Conservation (phyloP, 148 eudicot species). For the Gaultheria prostrata region DNA sequence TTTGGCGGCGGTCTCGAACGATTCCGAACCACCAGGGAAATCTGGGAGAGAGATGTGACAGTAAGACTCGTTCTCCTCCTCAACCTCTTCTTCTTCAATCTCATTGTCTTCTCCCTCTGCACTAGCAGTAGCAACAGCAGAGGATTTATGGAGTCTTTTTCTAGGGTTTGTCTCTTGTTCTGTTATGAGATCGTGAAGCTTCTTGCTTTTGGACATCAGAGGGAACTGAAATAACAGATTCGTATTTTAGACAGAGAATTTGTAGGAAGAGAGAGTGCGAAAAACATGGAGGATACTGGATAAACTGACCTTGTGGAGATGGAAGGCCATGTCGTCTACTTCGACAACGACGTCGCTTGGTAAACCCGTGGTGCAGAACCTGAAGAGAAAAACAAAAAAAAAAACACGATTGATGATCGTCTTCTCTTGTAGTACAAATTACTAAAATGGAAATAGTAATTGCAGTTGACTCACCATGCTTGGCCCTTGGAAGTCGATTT, state of each 20-base stretch:
- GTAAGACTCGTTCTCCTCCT: slow-evolving; percentile 27
- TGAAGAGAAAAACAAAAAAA: slow-evolving; percentile 20
- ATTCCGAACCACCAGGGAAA: slow-evolving; percentile 79
- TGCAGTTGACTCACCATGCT: slow-evolving; percentile 49
- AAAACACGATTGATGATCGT: not conserved
- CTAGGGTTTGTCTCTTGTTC: slow-evolving; percentile 46
- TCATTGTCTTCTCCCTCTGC: slow-evolving; percentile 19
- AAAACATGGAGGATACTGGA: not conserved
- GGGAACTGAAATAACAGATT: slow-evolving; percentile 61
- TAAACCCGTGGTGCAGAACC: slow-evolving; percentile 85
- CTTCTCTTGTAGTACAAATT: not conserved
- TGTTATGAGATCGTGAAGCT: slow-evolving; percentile 64
- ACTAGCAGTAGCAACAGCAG: not conserved
- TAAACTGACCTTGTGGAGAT: slow-evolving; percentile 73
- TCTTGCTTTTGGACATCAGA: slow-evolving; percentile 84
- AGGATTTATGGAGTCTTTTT: slow-evolving; percentile 19
- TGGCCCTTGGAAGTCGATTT: slow-evolving; percentile 64
- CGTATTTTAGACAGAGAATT: not conserved
- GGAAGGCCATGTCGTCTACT: slow-evolving; percentile 79
- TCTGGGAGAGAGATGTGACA: slow-evolving; percentile 50
- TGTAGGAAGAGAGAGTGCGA: too few relatives aligned
- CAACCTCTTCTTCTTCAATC: slow-evolving; percentile 19
- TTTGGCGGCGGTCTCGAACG: slow-evolving; percentile 88
- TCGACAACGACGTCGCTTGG: slow-evolving; percentile 74
- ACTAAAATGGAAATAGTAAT: not conserved